Evolutionary conservation across 495 filamentous ascomycete species (phyloP), one percentile per base, ranked within the genome.

Genomic region (Rostrohypoxylon terebratum): DNA sequence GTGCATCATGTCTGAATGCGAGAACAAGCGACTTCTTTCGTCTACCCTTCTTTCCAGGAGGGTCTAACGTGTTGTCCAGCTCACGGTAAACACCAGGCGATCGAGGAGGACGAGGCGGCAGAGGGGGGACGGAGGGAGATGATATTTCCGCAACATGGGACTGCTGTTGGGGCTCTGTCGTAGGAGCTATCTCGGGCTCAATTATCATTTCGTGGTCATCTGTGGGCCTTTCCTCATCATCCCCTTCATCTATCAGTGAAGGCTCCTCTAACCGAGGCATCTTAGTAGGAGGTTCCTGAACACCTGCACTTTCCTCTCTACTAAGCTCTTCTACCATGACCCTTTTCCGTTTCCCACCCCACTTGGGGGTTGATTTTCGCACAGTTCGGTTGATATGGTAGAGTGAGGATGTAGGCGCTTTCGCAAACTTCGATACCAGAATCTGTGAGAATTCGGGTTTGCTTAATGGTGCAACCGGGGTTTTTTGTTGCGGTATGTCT

Each of bases 1-100:
- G 69, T 63, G 72, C 69, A 33, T 80, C 71, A 0, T 65, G 66
- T 48, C 71, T 76, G 34, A 83, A 78, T 38, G 77, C 75, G 1
- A 82, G 60, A 16, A 83, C 80, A 1, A 79, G 34, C n/a, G 81
- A 81, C 50, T 74, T 75, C 34, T 45, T 77, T 23, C 61, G 71
- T 33, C 77, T 69, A 0, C 79, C 73, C 38, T 78, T 82, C 59
- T 77, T 79, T 4, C 25, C 61, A 13, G 61, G 59, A 2, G 71
- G 71, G 53, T 76, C 71, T 13, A 78, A 20, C n/a, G 60, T 68
- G 51, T 78, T 76, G 55, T 73, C 61, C 20, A 55, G 54, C 20
- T 73, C 76, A 42, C 71, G 74, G 51, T 78, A 74, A 38, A 78
- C 71, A 10, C 76, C 76, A 44, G 76, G 66, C 34, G 61, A 33